Conservation (phyloP, 257 asterid genomes). For the Salvia miltiorrhiza region DNA sequence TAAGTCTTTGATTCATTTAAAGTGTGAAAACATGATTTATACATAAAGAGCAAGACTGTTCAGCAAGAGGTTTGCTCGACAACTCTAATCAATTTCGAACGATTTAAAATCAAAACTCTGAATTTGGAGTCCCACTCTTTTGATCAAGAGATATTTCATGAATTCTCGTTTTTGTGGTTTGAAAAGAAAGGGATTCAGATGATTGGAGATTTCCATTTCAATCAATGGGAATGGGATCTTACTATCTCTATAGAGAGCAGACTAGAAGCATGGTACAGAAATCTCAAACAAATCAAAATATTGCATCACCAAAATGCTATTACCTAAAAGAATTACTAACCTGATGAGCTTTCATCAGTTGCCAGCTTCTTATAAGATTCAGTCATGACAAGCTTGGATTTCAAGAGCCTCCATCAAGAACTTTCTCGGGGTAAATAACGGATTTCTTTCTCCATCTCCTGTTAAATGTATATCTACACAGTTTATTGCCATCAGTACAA, state of each 20-base stretch:
- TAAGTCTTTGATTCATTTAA: background rate
- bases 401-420: constrained; percentile 22
- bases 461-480: constrained; percentile 33
- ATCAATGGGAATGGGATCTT: no score
- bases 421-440: constrained; percentile 25
- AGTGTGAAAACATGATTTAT: background rate
- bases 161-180: no score
- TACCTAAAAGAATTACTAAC: constrained; percentile 20
- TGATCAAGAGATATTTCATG: no score
- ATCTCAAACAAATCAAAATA: background rate
- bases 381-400: background rate
- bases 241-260: background rate
- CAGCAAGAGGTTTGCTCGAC: background rate
- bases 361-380: constrained; percentile 25
- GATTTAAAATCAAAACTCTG: no score
- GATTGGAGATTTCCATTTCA: no score
- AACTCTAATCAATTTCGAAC: background rate
- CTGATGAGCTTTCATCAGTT: constrained; percentile 39
- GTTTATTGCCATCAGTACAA: constrained; percentile 15
- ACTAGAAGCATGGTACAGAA: background rate
- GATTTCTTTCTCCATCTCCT: constrained; percentile 47
- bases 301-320: background rate
- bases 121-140: no score
- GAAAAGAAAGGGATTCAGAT: no score
- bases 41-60: background rate